These are phyloP conservation scores for Zygoascus biomembranicola DNA, from an alignment of 805 yeast genomes.

Conservation along the genomic window DNA sequence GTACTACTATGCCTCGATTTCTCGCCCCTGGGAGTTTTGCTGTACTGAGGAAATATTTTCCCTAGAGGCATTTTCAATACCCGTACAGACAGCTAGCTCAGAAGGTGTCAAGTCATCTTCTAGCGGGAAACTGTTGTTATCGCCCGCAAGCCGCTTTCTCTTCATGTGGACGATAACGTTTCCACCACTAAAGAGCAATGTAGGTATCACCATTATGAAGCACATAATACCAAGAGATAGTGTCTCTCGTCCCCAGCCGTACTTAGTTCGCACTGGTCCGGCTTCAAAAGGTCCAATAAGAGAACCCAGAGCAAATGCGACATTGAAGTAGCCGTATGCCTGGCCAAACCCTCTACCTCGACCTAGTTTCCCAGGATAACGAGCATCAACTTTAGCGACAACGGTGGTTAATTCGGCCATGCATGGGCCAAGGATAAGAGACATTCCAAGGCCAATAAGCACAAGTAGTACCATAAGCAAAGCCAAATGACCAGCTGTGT, in stretches of 20 bases:
- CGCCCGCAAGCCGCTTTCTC: neutral
- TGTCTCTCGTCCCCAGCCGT: constrained; percentile 22
- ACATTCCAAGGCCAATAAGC: constrained; percentile 19
- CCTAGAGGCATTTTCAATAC: no score
- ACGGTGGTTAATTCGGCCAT: constrained; percentile 24
- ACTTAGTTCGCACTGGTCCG: constrained; percentile 17
- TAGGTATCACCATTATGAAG: constrained; percentile 16
- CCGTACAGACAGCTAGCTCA: no score
- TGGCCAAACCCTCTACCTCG: constrained; percentile 27
- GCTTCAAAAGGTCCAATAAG: constrained; percentile 29
- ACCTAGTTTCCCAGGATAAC: constrained; percentile 25
- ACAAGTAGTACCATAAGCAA: constrained; percentile 23
- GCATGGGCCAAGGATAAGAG: constrained; percentile 19
- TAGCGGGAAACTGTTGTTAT: neutral
- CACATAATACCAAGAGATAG: constrained; percentile 18
- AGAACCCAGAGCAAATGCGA: constrained; percentile 26
- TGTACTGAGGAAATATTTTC: no score
- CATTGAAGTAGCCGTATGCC: constrained; percentile 28
- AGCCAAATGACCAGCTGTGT: constrained; percentile 19
- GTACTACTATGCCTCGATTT: no score
- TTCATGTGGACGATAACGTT: constrained; percentile 5
- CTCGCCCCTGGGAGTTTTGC: no score
- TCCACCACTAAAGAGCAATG: constrained; percentile 24
- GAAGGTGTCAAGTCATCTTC: neutral
- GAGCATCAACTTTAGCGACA: constrained; percentile 18